phyloP scores from a whole-genome alignment of 169 alveolate genomes.

The Perkinsus olseni region DNA sequence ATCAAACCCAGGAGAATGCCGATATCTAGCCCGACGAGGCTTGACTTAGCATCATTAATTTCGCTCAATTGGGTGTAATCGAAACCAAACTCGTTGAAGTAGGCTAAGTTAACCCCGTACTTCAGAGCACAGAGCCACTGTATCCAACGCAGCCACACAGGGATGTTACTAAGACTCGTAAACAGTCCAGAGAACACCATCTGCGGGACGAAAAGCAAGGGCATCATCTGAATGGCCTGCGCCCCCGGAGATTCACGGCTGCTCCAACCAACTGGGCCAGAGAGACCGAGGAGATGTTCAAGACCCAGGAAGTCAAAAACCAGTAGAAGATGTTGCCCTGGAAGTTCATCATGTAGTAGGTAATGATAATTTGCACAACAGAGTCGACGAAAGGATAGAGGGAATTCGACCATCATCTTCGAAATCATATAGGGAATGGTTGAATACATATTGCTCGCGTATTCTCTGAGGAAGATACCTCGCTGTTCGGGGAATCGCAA shows the following conservation, averaged over 20 bases:
- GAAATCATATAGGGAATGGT: neutral
- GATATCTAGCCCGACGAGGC: neutral
- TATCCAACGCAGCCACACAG: constrained; percentile 46
- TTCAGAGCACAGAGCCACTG: constrained; percentile 49
- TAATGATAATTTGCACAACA: neutral
- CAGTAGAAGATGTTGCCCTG: neutral
- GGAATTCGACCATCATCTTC: neutral
- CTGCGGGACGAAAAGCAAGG: constrained; percentile 38
- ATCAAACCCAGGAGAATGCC: neutral
- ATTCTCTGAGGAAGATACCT: neutral
- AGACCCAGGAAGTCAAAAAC: neutral
- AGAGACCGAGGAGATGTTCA: neutral
- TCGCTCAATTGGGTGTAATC: neutral
- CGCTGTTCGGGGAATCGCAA: neutral
- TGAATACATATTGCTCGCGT: neutral
- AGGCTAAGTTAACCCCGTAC: constrained; percentile 27
- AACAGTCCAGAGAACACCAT: constrained; percentile 58
- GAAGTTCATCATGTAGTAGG: neutral
- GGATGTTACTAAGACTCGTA: constrained; percentile 48
- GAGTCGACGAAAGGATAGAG: neutral
- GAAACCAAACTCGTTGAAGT: neutral
- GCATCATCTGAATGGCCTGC: constrained; percentile 18
- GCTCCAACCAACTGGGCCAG: neutral
- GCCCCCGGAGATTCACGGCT: neutral
- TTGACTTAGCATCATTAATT: neutral